Evolutionary conservation across 352 stramenopile genomes (phyloP).

Genomic region (Globisporangium lucens): DNA sequence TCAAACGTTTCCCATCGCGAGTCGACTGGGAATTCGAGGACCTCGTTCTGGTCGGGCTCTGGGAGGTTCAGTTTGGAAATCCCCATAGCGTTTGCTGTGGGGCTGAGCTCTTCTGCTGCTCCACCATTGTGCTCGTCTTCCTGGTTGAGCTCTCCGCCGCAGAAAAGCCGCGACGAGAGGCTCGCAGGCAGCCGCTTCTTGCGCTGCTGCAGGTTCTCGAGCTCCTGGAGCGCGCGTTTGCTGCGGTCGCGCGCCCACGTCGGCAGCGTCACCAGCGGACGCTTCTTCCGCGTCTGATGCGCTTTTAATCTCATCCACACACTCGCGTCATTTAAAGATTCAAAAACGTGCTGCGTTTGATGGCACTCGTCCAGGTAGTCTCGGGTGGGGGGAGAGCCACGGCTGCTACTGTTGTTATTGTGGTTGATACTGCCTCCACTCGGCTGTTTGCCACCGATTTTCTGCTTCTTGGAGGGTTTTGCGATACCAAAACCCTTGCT

Average conservation of each 20-base stretch:
- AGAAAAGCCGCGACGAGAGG: neutral
- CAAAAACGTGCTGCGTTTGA: slow-evolving; percentile 3
- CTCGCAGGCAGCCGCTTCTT: slow-evolving; percentile 12
- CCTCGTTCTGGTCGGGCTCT: slow-evolving; percentile 10
- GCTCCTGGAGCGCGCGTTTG: slow-evolving; percentile 61
- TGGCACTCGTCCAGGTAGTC: slow-evolving; percentile 13
- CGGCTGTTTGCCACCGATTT: neutral
- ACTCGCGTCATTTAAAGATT: slow-evolving; percentile 6
- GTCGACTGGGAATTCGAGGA: slow-evolving; percentile 38
- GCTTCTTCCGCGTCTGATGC: slow-evolving; percentile 18
- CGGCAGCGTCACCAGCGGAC: slow-evolving; percentile 32
- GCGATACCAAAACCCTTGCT: neutral
- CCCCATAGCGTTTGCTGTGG: neutral
- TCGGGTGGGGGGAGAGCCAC: neutral
- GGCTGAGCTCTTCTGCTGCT: neutral
- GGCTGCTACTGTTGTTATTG: neutral
- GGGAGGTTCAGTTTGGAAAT: slow-evolving; percentile 8
- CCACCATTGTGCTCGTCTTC: neutral
- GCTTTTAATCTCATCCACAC: neutral
- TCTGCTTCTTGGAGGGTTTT: slow-evolving; percentile 1
- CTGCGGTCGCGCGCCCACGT: slow-evolving; percentile 63
- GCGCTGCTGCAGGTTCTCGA: slow-evolving; percentile 34
- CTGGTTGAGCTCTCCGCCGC: neutral
- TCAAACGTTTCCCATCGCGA: slow-evolving; percentile 38
- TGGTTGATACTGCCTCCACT: neutral